These are phyloP conservation scores for Phaseolus lunatus DNA, from an alignment of 306 rosid genomes.

Conservation along the genomic window DNA sequence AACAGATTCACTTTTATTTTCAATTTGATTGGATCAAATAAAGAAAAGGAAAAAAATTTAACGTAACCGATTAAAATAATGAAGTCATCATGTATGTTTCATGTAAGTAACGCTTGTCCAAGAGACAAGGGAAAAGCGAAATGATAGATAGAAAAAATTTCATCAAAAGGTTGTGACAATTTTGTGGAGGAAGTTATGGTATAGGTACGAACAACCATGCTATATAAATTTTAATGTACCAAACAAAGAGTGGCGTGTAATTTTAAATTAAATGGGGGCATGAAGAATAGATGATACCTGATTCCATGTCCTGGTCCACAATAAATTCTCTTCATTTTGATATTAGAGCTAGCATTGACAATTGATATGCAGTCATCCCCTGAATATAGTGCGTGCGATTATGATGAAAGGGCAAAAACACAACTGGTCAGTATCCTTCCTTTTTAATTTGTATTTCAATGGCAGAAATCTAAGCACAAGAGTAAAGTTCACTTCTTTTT, in stretches of 20 bases:
- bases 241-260: conserved; percentile 19
- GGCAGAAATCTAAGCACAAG: neutral
- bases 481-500: neutral
- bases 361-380: conserved; percentile 98
- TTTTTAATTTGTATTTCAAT: conserved; percentile 2
- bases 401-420: conserved; percentile 33
- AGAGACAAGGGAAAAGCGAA: neutral
- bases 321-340: conserved; percentile 87
- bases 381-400: conserved; percentile 49
- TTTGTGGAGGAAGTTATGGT: neutral
- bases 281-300: conserved; percentile 64
- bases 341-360: conserved; percentile 87
- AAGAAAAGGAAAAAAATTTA: neutral
- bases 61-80: conserved; percentile 1
- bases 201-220: neutral
- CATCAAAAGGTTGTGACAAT: neutral
- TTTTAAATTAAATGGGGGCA: conserved; percentile 20
- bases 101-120: neutral
- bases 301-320: conserved; percentile 99
- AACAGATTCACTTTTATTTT: neutral
- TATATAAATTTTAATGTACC: neutral
- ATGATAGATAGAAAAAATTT: neutral
- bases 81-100: neutral
- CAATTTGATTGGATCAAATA: conserved; percentile 15
- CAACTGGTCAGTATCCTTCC: conserved; percentile 16